Evolutionary conservation across 371 early-diverging fungal species (phyloP).

Genomic region (Dinochytrium kinnereticum): DNA sequence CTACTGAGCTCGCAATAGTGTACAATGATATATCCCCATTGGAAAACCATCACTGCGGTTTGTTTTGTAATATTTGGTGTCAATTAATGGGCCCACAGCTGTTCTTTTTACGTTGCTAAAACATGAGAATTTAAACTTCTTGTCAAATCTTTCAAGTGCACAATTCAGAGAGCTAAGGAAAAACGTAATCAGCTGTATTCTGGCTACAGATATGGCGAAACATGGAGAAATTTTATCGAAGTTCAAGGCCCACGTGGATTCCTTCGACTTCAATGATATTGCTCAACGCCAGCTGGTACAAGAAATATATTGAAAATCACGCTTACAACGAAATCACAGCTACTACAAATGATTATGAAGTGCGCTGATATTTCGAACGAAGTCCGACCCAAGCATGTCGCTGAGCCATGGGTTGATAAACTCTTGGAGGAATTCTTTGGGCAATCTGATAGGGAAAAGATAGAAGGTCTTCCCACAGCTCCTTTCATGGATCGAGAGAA

Average conservation of each 20-base stretch:
- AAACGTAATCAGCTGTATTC: slow-evolving; percentile 54
- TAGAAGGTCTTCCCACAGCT: slow-evolving; percentile 58
- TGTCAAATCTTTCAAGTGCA: slow-evolving; percentile 42
- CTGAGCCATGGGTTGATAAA: slow-evolving; percentile 67
- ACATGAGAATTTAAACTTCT: slow-evolving; percentile 49
- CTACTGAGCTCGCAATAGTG: slow-evolving; percentile 54
- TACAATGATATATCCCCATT: slow-evolving; percentile 64
- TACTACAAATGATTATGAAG: slow-evolving; percentile 58
- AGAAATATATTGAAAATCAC: slow-evolving; percentile 2
- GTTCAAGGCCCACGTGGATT: slow-evolving; percentile 50
- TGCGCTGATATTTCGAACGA: slow-evolving; percentile 64
- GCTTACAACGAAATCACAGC: slow-evolving; percentile 29
- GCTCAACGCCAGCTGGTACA: slow-evolving; percentile 49
- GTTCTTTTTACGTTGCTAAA: slow-evolving; percentile 57
- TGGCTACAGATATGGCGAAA: slow-evolving; percentile 64
- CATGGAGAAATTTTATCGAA: slow-evolving; percentile 57
- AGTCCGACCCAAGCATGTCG: slow-evolving; percentile 52
- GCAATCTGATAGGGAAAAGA: slow-evolving; percentile 60
- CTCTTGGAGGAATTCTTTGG: slow-evolving; percentile 61
- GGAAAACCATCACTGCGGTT: slow-evolving; percentile 60
- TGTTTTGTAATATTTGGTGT: too few relatives aligned
- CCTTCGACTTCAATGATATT: slow-evolving; percentile 52
- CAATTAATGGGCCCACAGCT: too few relatives aligned
- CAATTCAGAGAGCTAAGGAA: slow-evolving; percentile 54
- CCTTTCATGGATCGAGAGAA: slow-evolving; percentile 66